phyloP scores from a whole-genome alignment of 345 rosid genomes.

The Cardamine chenopodiifolia region DNA sequence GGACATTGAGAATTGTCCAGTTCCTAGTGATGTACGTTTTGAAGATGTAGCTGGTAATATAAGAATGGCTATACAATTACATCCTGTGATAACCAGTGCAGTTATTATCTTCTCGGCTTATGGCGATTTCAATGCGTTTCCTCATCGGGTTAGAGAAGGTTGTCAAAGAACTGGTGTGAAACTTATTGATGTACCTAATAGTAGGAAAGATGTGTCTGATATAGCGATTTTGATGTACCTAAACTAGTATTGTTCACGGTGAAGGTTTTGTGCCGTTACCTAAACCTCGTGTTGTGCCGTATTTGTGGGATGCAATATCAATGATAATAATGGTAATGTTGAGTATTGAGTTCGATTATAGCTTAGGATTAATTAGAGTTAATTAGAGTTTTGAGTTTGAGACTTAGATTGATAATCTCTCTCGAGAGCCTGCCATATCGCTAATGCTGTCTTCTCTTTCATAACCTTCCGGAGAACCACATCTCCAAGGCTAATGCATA shows the following conservation, averaged over 20 bases:
- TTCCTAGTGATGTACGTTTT: conserved; percentile 87
- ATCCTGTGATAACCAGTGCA: conserved; percentile 78
- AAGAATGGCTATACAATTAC: conserved; percentile 86
- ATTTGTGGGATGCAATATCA: conserved; percentile 57
- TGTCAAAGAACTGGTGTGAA: conserved; percentile 97
- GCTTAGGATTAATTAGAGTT: too few relatives aligned
- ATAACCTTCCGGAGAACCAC: too few relatives aligned
- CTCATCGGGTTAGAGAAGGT: conserved; percentile 93
- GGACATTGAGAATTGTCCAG: conserved; percentile 96
- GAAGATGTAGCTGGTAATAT: conserved; percentile 94
- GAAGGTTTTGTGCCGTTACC: conserved; percentile 78
- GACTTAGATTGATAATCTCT: too few relatives aligned
- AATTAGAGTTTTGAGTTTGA: too few relatives aligned
- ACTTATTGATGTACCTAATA: conserved; percentile 93
- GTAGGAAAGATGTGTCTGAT: conserved; percentile 97
- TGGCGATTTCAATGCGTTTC: conserved; percentile 94
- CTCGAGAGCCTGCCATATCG: too few relatives aligned
- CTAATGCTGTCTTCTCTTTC: too few relatives aligned
- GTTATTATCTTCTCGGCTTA: conserved; percentile 84
- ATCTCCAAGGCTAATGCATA: too few relatives aligned
- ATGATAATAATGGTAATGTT: conserved; percentile 36
- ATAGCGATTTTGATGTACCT: conserved; percentile 91
- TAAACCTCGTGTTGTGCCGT: conserved; percentile 53
- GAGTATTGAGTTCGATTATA: too few relatives aligned
- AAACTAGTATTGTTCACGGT: conserved; percentile 93